Conservation (phyloP, 768 basidiomycete genomes). For the Pluteus cervinus region DNA sequence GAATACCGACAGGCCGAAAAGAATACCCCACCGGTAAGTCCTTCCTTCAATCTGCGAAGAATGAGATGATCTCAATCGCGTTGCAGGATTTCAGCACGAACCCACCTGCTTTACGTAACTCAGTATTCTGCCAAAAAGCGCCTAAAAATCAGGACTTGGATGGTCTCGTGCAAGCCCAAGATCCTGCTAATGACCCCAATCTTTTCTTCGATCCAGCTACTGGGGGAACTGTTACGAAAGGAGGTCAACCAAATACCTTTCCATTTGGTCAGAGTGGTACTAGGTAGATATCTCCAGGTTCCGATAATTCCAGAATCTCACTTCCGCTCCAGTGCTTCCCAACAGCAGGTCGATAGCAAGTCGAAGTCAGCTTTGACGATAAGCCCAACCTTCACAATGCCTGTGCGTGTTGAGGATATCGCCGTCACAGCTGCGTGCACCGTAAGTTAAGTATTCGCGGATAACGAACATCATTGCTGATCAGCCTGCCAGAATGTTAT, state of each 20-base stretch:
- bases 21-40: slow-evolving; percentile 49
- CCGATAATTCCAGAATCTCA: too few relatives aligned
- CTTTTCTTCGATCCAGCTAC: slow-evolving; percentile 45
- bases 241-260: slow-evolving; percentile 39
- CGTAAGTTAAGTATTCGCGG: too few relatives aligned
- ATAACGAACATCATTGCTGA: too few relatives aligned
- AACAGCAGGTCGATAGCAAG: too few relatives aligned
- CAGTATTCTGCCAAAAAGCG: slow-evolving; percentile 51
- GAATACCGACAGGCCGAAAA: slow-evolving; percentile 54
- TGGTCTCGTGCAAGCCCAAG: slow-evolving; percentile 47
- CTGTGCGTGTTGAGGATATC: slow-evolving; percentile 21
- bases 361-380: too few relatives aligned
- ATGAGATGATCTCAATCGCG: not conserved
- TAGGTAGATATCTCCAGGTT: slow-evolving; percentile 12
- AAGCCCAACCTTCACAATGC: slow-evolving; percentile 19
- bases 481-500: too few relatives aligned
- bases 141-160: slow-evolving; percentile 44
- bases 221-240: slow-evolving; percentile 34
- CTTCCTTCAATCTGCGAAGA: not conserved
- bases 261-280: slow-evolving; percentile 34
- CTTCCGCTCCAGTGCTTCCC: too few relatives aligned
- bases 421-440: slow-evolving; percentile 13
- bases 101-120: slow-evolving; percentile 44
- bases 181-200: slow-evolving; percentile 44
- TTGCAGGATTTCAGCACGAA: slow-evolving; percentile 45